A percentile compares a stretch with the other conserved stretches of the same genome.
Evolutionary conservation across 2,329 filamentous ascomycete species (phyloP).

Genomic region (Curvularia lunata): DNA sequence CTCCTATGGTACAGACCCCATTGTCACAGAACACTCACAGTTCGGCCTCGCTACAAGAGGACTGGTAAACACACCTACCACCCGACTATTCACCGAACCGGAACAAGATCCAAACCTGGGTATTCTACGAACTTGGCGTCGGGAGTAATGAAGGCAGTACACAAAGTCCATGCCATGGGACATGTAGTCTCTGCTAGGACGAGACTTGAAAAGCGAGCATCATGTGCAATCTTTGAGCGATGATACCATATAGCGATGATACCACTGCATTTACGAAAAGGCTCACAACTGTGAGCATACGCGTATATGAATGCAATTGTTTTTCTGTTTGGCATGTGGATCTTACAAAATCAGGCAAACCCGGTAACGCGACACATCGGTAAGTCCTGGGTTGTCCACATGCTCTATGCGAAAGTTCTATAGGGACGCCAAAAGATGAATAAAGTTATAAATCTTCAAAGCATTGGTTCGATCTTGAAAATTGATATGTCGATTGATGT

Average conservation of each 20-base stretch:
- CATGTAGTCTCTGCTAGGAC: not conserved
- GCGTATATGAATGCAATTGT: not conserved
- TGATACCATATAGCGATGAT: not conserved
- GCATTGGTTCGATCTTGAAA: not conserved
- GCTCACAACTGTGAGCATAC: not conserved
- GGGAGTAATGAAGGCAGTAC: not conserved
- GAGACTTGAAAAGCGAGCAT: not conserved
- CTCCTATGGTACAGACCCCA: conserved; percentile 1
- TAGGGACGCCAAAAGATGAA: too few species aligned
- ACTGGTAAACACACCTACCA: conserved; percentile 4
- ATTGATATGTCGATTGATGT: not conserved
- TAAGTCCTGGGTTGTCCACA: too few species aligned
- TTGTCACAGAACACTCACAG: conserved; percentile 5
- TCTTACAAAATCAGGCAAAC: too few species aligned
- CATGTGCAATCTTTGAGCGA: conserved; percentile 3
- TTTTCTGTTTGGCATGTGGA: not conserved
- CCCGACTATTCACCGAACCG: not conserved
- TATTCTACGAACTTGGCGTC: not conserved
- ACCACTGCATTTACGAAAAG: not conserved
- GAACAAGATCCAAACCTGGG: not conserved
- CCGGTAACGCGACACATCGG: too few species aligned
- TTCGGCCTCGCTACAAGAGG: conserved; percentile 12
- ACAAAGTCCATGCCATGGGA: not conserved
- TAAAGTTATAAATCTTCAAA: too few species aligned
- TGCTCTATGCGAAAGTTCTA: too few species aligned